Base-by-base conservation (phyloP, 2,329 filamentous ascomycete species). In the Arthrobotrys iridis region DNA sequence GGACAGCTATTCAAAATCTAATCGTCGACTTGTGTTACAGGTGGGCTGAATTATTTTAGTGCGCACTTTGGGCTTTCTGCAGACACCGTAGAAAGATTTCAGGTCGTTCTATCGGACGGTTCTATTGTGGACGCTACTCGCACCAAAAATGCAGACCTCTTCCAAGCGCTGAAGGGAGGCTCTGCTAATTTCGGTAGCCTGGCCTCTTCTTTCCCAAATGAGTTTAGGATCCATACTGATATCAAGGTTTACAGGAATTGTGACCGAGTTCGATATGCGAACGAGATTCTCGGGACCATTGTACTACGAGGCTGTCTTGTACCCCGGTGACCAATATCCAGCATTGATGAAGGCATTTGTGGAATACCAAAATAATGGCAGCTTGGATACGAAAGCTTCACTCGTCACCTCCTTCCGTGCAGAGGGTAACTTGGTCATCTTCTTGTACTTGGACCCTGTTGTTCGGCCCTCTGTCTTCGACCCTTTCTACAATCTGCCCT, bases 141-240 rank as follows among this genome's bases (percentile, higher is more conserved):
- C 3, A 79, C 78, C 0, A 79, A 81, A 7, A 81, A 88, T 71
- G 70, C 83, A 0, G 86, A 88, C 68, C 81, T 89, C 4, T 88
- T 82, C 80, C 82, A 82, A 76, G 86, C 85, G 0, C 82, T 88
- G 2, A 85, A 85, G 66, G 87, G 87, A 7, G 87, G 87, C 13
- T 84, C 85, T n/a, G 86, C 84, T 80, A 88, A 87, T 78, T 87
- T 85, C 74, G 87, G 86, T 46, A 83, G 86, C 26, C 41, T 37
- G 50, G 67, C 67, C 15, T 67, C 58, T 40, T 81, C 81, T 30
- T 18, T 20, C 43, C 18, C 2, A 37, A 37, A 24, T 10, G 30
- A 30, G 2, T 37, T 15, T 15, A 28, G 4, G 20, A 30, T 18
- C 35, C 35, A 30, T 13, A 11, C 55, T 59, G 13, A 59, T 18